Evolutionary conservation across 768 basidiomycete species (phyloP).

Genomic region (Postia placenta): DNA sequence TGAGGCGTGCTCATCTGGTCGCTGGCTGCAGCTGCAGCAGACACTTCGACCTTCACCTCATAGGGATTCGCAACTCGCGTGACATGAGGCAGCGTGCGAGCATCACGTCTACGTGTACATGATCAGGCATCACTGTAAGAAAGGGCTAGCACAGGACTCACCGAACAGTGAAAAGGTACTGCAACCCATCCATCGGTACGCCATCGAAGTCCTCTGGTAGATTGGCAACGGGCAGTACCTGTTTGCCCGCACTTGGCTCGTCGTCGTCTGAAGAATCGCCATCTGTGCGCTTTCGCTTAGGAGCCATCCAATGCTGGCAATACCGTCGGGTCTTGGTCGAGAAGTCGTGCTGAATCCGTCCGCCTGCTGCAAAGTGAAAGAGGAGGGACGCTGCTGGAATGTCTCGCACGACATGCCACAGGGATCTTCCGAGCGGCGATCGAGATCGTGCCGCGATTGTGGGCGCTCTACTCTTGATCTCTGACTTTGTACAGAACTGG

Average conservation of each 20-base stretch:
- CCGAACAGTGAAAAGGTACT: constrained; percentile 82
- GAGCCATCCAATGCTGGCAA: too few relatives aligned
- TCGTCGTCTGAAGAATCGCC: constrained; percentile 52
- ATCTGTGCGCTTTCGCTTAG: constrained; percentile 54
- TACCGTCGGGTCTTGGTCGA: too few relatives aligned
- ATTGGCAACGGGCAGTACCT: constrained; percentile 77
- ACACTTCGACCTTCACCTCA: constrained; percentile 30
- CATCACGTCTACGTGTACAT: constrained; percentile 52
- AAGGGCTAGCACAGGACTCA: constrained; percentile 24
- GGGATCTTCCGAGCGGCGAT: too few relatives aligned
- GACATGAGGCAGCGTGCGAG: constrained; percentile 54
- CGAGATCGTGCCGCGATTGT: too few relatives aligned
- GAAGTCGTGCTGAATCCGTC: too few relatives aligned
- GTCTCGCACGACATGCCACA: too few relatives aligned
- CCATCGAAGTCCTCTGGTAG: constrained; percentile 64
- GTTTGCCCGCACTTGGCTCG: constrained; percentile 55
- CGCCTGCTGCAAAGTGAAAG: too few relatives aligned
- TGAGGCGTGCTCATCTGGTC: constrained; percentile 7
- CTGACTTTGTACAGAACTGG: too few relatives aligned
- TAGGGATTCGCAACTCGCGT: constrained; percentile 70
- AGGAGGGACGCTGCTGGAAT: too few relatives aligned
- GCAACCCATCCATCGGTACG: constrained; percentile 63
- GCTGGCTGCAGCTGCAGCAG: constrained; percentile 9
- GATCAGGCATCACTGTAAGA: constrained; percentile 7
- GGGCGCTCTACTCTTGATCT: neutral